phyloP scores from a whole-genome alignment of 1,284 basidiomycete species.

The Fomitopsis pinicola region DNA sequence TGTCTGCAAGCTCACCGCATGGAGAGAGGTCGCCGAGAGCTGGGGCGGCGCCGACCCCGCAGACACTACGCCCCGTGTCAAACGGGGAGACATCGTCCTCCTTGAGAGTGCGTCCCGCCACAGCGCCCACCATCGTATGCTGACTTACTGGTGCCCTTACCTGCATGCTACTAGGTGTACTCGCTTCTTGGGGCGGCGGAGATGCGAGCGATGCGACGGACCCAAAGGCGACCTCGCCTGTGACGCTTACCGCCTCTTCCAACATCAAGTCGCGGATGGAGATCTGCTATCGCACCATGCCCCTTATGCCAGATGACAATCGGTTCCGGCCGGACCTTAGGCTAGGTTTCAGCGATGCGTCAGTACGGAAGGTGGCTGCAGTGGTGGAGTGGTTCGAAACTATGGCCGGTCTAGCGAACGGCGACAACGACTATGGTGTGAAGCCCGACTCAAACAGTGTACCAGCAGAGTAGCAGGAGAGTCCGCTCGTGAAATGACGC shows the following conservation, averaged over 20 bases:
- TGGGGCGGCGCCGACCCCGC: slow-evolving; percentile 45
- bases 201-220: slow-evolving; percentile 10
- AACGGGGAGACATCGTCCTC: slow-evolving; percentile 64
- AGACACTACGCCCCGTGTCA: slow-evolving; percentile 32
- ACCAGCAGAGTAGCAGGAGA: too few species aligned
- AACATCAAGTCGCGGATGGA: slow-evolving; percentile 52
- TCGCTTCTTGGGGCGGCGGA: slow-evolving; percentile 37
- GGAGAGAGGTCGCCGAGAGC: slow-evolving; percentile 66
- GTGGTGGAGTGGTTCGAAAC: slow-evolving; percentile 69
- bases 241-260: slow-evolving; percentile 59
- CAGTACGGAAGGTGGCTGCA: slow-evolving; percentile 58
- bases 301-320: slow-evolving; percentile 53
- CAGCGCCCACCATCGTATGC: neutral
- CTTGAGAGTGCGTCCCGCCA: slow-evolving; percentile 50
- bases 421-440: neutral
- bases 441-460: too few species aligned
- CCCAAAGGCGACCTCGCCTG: slow-evolving; percentile 21
- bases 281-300: slow-evolving; percentile 76
- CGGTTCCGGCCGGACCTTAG: slow-evolving; percentile 66
- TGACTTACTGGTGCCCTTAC: neutral
- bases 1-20: slow-evolving; percentile 67
- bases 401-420: slow-evolving; percentile 48
- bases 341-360: slow-evolving; percentile 61
- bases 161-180: slow-evolving; percentile 40
- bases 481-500: neutral